Evolutionary conservation across 257 asterid species (phyloP), one percentile per base, ranked within the genome.

Genomic region (Gentiana dahurica): DNA sequence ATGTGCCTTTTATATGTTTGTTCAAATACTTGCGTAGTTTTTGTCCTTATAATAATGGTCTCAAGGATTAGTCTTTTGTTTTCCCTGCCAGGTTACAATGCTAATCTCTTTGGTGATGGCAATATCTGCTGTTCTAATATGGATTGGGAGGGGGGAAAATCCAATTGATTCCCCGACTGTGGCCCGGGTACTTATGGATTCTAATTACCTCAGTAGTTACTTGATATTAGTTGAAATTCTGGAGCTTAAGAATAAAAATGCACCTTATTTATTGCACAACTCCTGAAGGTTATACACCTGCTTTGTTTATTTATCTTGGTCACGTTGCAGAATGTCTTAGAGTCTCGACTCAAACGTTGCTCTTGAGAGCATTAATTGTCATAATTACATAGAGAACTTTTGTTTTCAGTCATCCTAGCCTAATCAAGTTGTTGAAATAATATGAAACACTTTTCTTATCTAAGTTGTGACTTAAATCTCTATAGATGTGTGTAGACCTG

Each of bases 101-200:
- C 49, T 83, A 68, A 74, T 87, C 55, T 77, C 87, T 71, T 74
- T 79, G 34, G 67, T 81, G 65, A 91, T 81, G 94, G 48, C 79
- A 39, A 75, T 81, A 70, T 79, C 84, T 68, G 74, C 95, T 36
- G 82, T 85, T 69, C 88, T 91, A 58, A 83, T 91, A 57, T 81
- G 98, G 97, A 59, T 83, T 63, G 94, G 90, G 61, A 74, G 71
- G 70, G 87, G 79, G 63, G 73, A 66, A 70, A 72, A 80, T 65
- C 79, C 81, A 60, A 77, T 83, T 58, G 69, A 78, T 55, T 73
- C 95, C 49, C 63, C 78, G 61, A 72, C 83, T 54, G 88, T 91
- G 65, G 94, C 94, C 59, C 85, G 87, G n/a, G 96, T 79, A 79
- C 70, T 77, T 59, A 49, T 68, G 58, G 12, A 7, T 62, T 46